Conservation (phyloP, 768 basidiomycete genomes). For the Hemileccinum impolitum region DNA sequence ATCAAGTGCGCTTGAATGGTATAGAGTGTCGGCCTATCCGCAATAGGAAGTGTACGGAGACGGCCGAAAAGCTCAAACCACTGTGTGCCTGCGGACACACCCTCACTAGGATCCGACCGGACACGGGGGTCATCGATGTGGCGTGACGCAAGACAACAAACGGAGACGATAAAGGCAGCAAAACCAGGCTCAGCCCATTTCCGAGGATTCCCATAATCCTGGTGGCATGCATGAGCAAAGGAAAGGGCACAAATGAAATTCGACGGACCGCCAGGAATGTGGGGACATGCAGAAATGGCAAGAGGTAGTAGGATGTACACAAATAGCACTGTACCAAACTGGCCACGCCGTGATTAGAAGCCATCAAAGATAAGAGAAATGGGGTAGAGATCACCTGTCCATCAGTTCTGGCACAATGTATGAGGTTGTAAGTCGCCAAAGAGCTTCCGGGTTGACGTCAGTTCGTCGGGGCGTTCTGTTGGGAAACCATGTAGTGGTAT, state of each 20-base stretch:
- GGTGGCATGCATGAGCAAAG: conserved; percentile 14
- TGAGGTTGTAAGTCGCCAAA: conserved; percentile 86
- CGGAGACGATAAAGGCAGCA: conserved; percentile 88
- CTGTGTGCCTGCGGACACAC: conserved; percentile 84
- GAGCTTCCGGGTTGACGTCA: conserved; percentile 80
- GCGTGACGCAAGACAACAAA: conserved; percentile 87
- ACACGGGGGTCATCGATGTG: conserved; percentile 93
- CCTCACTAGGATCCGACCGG: conserved; percentile 74
- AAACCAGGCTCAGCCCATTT: conserved; percentile 98
- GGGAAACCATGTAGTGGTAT: conserved; percentile 70
- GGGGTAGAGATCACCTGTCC: conserved; percentile 66
- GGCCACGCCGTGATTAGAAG: conserved; percentile 13
- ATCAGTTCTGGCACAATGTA: conserved; percentile 87
- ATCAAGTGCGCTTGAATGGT: conserved; percentile 89
- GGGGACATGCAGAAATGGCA: conserved; percentile 91
- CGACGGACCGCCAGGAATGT: conserved; percentile 70
- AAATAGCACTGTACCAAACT: conserved; percentile 82
- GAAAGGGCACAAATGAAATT: conserved; percentile 8
- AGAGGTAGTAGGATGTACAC: conserved; percentile 89
- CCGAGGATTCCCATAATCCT: conserved; percentile 92
- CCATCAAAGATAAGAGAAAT: conserved; percentile 3
- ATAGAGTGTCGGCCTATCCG: conserved; percentile 87
- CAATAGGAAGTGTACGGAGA: conserved; percentile 82
- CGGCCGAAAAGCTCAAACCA: conserved; percentile 90
- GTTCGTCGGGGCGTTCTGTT: conserved; percentile 70